Percentiles rank a stretch among this genome's conserved stretches.
Conservation (phyloP, 176 grass and related monocot species). For the Eleusine indica region DNA sequence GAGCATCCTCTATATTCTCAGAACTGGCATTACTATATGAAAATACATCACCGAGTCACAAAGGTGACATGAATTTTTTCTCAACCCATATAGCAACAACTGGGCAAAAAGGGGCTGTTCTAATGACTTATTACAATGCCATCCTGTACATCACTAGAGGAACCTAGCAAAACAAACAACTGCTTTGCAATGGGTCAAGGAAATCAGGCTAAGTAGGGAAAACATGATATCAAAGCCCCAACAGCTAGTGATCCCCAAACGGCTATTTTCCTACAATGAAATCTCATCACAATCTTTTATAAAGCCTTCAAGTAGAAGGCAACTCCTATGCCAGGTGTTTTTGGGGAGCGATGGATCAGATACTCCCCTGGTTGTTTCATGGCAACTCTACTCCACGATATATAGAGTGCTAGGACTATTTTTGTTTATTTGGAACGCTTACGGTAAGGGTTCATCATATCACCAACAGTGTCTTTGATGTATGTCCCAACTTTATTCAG, state of each 20-base stretch:
- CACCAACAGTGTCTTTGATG: conserved; percentile 76
- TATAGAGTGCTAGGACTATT: background rate
- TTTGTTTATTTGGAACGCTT: conserved; percentile 78
- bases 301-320: background rate
- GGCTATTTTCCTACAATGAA: conserved; percentile 1
- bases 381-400: conserved; percentile 12
- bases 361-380: background rate
- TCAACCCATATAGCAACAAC: conserved; percentile 10
- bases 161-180: conserved; percentile 11
- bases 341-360: background rate
- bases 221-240: background rate
- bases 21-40: background rate
- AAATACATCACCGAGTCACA: background rate
- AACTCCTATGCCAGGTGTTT: conserved; percentile 19
- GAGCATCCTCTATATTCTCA: background rate
- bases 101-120: background rate
- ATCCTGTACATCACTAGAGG: conserved; percentile 41
- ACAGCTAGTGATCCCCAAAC: conserved; percentile 4
- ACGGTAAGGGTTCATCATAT: conserved; percentile 75
- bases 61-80: background rate
- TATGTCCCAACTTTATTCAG: conserved; percentile 79
- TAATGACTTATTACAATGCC: conserved; percentile 15
- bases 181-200: background rate
- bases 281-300: background rate
- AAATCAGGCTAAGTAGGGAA: background rate